Conservation (phyloP, 108 stramenopile species). For the Cyclostephanos tholiformis region DNA sequence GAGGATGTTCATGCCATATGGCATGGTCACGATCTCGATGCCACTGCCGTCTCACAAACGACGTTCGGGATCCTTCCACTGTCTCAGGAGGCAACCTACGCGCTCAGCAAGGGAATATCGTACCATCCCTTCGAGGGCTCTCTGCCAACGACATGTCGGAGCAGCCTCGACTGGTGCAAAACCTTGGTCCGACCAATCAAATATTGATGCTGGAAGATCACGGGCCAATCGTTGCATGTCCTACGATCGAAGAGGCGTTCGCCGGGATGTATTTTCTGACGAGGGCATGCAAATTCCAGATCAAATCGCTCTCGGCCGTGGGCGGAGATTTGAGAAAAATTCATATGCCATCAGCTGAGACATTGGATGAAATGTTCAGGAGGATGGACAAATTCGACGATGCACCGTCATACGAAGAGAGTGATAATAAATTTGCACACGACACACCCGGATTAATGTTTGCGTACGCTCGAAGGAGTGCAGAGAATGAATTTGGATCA, state of each 20-base stretch:
- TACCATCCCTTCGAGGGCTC: conserved; percentile 50
- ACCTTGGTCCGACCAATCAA: conserved; percentile 48
- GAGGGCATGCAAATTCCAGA: conserved; percentile 47
- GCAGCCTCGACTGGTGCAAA: conserved; percentile 44
- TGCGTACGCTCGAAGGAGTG: conserved; percentile 45
- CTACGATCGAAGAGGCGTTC: conserved; percentile 50
- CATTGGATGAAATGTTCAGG: conserved; percentile 33
- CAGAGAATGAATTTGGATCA: conserved; percentile 38
- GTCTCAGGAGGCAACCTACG: conserved; percentile 52
- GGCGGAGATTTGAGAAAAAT: conserved; percentile 46
- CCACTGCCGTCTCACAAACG: conserved; percentile 42
- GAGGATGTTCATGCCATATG: conserved; percentile 49
- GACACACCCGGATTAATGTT: conserved; percentile 49
- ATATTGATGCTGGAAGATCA: conserved; percentile 51
- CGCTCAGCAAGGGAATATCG: conserved; percentile 45
- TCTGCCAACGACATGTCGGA: conserved; percentile 38
- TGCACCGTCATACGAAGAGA: conserved; percentile 19
- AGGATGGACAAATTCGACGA: conserved; percentile 53
- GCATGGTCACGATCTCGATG: conserved; percentile 53
- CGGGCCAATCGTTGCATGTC: conserved; percentile 50
- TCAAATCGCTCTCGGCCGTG: conserved; percentile 34
- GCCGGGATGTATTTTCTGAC: conserved; percentile 51
- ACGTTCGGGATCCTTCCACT: conserved; percentile 48
- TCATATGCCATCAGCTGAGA: conserved; percentile 35
- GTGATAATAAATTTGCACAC: neutral